Base-by-base conservation (phyloP, 768 basidiomycete species). In the Stropharia rugosoannulata region DNA sequence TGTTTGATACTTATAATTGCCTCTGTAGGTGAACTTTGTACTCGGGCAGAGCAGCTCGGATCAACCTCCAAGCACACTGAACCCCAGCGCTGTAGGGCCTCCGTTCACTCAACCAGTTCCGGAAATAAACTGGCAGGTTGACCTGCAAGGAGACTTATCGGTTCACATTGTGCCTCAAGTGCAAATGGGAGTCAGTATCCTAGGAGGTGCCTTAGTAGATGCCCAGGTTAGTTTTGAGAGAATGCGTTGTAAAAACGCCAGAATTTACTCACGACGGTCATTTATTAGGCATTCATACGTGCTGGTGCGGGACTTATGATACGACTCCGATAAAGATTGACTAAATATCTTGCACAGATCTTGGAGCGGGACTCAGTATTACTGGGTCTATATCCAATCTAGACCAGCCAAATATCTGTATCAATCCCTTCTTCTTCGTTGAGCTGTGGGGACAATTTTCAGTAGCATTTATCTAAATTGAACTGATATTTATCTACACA, bases 151-250 rank as follows among this genome's bases (percentile, higher is more conserved):
- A 16, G 59, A 63, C 45, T 18, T 68, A 2, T 60, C 55, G 16
- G 48, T 64, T 11, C 67, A 66, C 48, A 49, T 65, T 19, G 61
- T 66, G 2, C 67, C 67, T 4, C 47, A 59, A 19, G 32, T 67
- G 15, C 67, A 66, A 45, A 48, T 68, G 16, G 67, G 67, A n/a
- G 41, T 67, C 15, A 60, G 55, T 29, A 59, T 68, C 0, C 61
- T 68, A 15, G 58, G 58, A 13, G 67, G 67, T 4, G 48, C 48
- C 25, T 36, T 68, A 8, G 64, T 68, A 12, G 66, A 68, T 42
- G 67, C 67, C 11, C 56, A 66, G 50, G 64, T 57, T n/a, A n/a
- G n/a, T n/a, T n/a, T n/a, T n/a, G n/a, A n/a, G n/a, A n/a, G n/a
- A n/a, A n/a, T n/a, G n/a, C n/a, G n/a, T n/a, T n/a, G n/a, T n/a